Percentiles rank a stretch among this genome's conserved stretches.
Evolutionary conservation across 169 alveolate species (phyloP).

Genomic region (Theileria annulata): DNA sequence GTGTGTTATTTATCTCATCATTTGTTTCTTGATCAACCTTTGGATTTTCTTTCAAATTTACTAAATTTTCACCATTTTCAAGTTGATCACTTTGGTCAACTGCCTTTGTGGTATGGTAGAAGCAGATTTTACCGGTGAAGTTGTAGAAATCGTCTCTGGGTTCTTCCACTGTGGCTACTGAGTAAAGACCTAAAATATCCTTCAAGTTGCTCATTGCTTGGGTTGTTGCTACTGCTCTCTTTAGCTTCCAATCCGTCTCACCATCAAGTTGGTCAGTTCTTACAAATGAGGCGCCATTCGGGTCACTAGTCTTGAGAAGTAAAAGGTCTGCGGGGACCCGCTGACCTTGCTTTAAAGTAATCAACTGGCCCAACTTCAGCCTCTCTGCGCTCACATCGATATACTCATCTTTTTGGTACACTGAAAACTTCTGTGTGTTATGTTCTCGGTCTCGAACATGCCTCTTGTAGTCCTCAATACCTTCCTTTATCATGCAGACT

Average conservation of each 20-base stretch:
- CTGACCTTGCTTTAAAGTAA: slow-evolving; percentile 87
- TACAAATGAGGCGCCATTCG: slow-evolving; percentile 77
- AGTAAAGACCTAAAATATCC: slow-evolving; percentile 71
- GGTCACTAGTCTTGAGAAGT: slow-evolving; percentile 80
- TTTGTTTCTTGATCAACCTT: neutral
- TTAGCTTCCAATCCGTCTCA: slow-evolving; percentile 99
- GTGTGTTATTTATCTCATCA: neutral
- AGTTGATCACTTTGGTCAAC: neutral
- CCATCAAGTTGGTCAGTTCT: slow-evolving; percentile 99
- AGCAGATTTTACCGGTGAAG: slow-evolving; percentile 83
- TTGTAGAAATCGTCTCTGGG: slow-evolving; percentile 87
- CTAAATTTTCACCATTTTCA: neutral
- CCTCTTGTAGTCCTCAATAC: slow-evolving; percentile 91
- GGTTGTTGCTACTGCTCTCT: slow-evolving; percentile 87
- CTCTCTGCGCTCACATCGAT: slow-evolving; percentile 80
- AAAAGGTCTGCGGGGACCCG: slow-evolving; percentile 97
- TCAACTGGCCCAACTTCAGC: slow-evolving; percentile 89
- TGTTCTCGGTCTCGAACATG: slow-evolving; percentile 79
- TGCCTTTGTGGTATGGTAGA: slow-evolving; percentile 20
- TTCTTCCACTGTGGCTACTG: slow-evolving; percentile 78
- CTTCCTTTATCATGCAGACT: slow-evolving; percentile 91
- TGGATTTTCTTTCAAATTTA: neutral
- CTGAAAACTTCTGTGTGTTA: slow-evolving; percentile 78
- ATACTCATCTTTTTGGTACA: slow-evolving; percentile 72
- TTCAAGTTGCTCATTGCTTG: slow-evolving; percentile 75